Evolutionary conservation across 805 yeast species (phyloP).

Genomic region (Naumovozyma castellii): DNA sequence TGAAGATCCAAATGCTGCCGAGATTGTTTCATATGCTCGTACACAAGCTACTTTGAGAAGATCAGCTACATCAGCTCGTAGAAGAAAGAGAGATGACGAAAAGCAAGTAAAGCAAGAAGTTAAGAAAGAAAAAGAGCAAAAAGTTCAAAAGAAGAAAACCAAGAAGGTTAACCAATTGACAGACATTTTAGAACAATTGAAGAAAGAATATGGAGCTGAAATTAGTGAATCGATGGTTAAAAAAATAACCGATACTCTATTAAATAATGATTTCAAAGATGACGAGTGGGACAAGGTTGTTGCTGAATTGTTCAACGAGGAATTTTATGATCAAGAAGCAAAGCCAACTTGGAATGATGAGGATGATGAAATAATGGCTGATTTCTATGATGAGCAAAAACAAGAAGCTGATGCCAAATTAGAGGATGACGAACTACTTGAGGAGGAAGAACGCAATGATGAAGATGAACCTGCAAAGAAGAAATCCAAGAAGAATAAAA

Average conservation of each 20-base stretch:
- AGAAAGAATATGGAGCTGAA: constrained; percentile 37
- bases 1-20: constrained; percentile 86
- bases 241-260: constrained; percentile 64
- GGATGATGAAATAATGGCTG: constrained; percentile 43
- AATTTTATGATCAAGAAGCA: constrained; percentile 51
- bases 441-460: constrained; percentile 28
- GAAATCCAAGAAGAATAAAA: constrained; percentile 36
- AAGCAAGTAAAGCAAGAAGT: constrained; percentile 44
- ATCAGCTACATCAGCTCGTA: constrained; percentile 61
- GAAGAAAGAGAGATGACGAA: constrained; percentile 70
- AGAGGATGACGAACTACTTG: constrained; percentile 32
- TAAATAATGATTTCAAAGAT: constrained; percentile 83
- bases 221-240: constrained; percentile 48
- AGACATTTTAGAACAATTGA: constrained; percentile 43
- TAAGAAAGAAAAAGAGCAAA: constrained; percentile 46
- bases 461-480: constrained; percentile 32
- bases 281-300: constrained; percentile 85
- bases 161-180: constrained; percentile 68
- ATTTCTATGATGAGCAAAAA: constrained; percentile 32
- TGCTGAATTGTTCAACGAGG: constrained; percentile 78
- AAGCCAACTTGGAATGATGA: constrained; percentile 65
- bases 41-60: constrained; percentile 86
- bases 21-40: constrained; percentile 91
- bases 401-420: constrained; percentile 31
- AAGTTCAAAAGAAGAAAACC: constrained; percentile 60